Evolutionary conservation across 2,329 filamentous ascomycete genomes (phyloP), one percentile per base, ranked within the genome.

Genomic region (Clathrospora elynae): DNA sequence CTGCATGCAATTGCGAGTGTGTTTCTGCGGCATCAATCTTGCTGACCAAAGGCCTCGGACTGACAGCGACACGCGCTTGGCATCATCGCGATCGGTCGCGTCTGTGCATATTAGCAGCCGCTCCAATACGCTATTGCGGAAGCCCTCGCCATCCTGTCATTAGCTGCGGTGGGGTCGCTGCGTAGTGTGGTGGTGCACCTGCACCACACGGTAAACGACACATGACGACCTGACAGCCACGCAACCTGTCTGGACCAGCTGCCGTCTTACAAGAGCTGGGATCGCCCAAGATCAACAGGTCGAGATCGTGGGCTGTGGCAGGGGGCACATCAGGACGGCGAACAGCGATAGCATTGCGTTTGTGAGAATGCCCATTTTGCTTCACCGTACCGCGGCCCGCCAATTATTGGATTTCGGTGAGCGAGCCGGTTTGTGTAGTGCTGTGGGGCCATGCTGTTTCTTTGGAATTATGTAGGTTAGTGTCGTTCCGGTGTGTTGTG

Each of bases 21-120:
- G 11, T 13, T 24, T 19, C 16, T 30, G 26, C 16, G 19, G 35
- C 35, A 29, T 20, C 19, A 33, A 29, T 13, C n/a, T 23, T 6
- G 17, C 26, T 16, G 14, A 12, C 25, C 19, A 37, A 26, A 22
- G 20, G 26, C 31, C 13, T 47, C 38, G 33, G 42, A 52, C 43
- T n/a, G n/a, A 38, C 40, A 46, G 44, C 51, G 29, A 46, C 45
- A 22, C 22, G 34, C 19, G 31, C 55, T 61, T 63, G 62, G 57
- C 60, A 39, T 42, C 44, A 67, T 64, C 61, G 49, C 53, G 51
- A 67, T 66, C 60, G 46, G 42, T 49, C 49, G 56, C 44, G 53
- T 52, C 53, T 49, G 51, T 64, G 61, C 56, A 55, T 53, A 52
- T 55, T 39, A 42, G 12, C 31, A 37, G 28, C 35, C 31, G 45